These are phyloP conservation scores for Lecanicillium sp. DNA, from an alignment of 2,329 filamentous ascomycete species.

Conservation along the genomic window DNA sequence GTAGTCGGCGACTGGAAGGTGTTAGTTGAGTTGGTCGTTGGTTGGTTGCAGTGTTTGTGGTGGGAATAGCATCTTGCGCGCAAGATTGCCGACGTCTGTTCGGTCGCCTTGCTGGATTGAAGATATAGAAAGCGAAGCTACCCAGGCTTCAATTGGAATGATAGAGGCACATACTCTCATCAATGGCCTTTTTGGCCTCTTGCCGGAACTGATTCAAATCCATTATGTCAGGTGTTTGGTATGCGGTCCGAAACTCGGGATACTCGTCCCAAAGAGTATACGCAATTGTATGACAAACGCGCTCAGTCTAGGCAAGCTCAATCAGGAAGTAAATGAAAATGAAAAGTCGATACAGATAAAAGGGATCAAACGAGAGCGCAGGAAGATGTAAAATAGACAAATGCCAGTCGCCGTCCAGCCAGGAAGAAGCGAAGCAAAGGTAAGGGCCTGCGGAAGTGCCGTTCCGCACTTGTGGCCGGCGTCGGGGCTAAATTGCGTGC, in stretches of 20 bases:
- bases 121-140: slow-evolving; percentile 4
- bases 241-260: background rate
- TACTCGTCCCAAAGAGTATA: too few species aligned
- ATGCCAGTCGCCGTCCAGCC: too few species aligned
- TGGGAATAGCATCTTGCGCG: background rate
- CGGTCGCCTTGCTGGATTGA: slow-evolving; percentile 2
- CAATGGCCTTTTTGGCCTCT: slow-evolving; percentile 69
- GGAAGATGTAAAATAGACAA: too few species aligned
- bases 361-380: too few species aligned
- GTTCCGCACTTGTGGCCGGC: too few species aligned
- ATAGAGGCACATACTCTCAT: slow-evolving; percentile 58
- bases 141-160: background rate
- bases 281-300: too few species aligned
- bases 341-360: too few species aligned
- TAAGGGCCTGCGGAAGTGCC: too few species aligned
- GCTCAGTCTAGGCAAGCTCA: too few species aligned
- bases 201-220: slow-evolving; percentile 69
- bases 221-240: slow-evolving; percentile 41
- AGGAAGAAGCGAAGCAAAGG: too few species aligned
- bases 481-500: too few species aligned
- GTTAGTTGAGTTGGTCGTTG: background rate
- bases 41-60: slow-evolving; percentile 3
- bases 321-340: too few species aligned
- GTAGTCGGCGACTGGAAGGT: slow-evolving; percentile 65
- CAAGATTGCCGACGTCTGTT: background rate